These are phyloP conservation scores for Ophiostoma sp. DNA, from an alignment of 2,329 filamentous ascomycete genomes.

Conservation along the genomic window DNA sequence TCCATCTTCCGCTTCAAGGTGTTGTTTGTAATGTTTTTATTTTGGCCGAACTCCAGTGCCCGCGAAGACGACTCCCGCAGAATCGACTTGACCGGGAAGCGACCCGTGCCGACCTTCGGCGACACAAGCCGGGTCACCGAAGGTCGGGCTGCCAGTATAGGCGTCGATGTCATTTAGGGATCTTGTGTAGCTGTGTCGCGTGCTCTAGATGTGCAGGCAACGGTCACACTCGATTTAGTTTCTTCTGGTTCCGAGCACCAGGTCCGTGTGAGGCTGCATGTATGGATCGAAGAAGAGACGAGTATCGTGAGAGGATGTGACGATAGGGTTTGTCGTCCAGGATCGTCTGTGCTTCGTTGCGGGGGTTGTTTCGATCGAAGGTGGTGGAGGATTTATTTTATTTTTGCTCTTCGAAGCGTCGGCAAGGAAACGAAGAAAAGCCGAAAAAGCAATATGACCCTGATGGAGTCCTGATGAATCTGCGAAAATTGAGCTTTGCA, in stretches of 20 bases:
- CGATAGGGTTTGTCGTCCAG: neutral
- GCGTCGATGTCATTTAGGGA: constrained; percentile 23
- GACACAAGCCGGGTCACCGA: constrained; percentile 6
- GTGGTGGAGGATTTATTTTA: neutral
- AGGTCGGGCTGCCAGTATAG: constrained; percentile 9
- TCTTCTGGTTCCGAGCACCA: neutral
- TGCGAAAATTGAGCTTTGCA: neutral
- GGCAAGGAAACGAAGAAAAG: neutral
- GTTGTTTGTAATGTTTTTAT: neutral
- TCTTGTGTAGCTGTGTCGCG: neutral
- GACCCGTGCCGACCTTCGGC: constrained; percentile 5
- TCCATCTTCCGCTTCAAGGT: constrained; percentile 25
- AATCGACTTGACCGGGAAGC: constrained; percentile 29
- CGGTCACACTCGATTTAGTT: neutral
- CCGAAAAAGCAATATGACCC: neutral
- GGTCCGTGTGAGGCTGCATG: neutral
- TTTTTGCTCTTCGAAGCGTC: neutral
- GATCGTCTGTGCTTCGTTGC: constrained; percentile 2
- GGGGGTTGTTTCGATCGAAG: neutral
- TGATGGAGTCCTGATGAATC: neutral
- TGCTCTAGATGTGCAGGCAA: neutral
- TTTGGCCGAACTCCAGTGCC: neutral
- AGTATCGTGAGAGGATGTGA: neutral
- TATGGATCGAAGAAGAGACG: neutral
- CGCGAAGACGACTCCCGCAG: constrained; percentile 16